phyloP scores from a whole-genome alignment of 345 rosid species.

The Citrus hindsii region DNA sequence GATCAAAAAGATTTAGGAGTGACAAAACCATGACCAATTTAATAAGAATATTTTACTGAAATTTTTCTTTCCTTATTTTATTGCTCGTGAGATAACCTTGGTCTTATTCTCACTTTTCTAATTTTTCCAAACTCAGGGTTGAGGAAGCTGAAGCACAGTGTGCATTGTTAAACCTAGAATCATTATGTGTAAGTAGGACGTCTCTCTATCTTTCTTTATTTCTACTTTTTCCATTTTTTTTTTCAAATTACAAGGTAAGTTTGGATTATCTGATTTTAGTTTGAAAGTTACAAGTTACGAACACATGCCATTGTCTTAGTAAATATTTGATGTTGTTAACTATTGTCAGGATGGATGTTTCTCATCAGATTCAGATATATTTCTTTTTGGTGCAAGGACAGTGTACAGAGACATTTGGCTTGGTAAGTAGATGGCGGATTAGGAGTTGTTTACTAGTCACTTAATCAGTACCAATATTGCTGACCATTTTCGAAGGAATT shows the following conservation, averaged over 20 bases:
- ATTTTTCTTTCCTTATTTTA: not conserved
- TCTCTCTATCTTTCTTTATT: not conserved
- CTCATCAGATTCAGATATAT: constrained; percentile 85
- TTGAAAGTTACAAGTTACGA: constrained; percentile 10
- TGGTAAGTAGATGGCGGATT: constrained; percentile 35
- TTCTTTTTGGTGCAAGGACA: constrained; percentile 91
- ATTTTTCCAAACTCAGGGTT: constrained; percentile 40
- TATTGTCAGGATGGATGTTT: constrained; percentile 85
- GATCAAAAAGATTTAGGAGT: not conserved
- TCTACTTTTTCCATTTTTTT: not conserved
- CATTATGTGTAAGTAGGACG: constrained; percentile 66
- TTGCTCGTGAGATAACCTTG: not conserved
- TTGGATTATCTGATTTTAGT: not conserved
- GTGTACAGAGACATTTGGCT: constrained; percentile 92
- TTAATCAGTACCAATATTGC: constrained; percentile 1
- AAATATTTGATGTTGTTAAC: constrained; percentile 12
- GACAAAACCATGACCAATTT: not conserved
- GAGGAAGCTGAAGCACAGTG: constrained; percentile 99
- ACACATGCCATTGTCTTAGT: not conserved
- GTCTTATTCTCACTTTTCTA: not conserved
- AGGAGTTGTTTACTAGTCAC: not conserved
- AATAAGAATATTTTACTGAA: not conserved
- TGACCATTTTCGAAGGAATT: constrained; percentile 30
- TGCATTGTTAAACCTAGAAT: constrained; percentile 74
- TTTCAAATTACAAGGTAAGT: not conserved